phyloP scores from a whole-genome alignment of 768 basidiomycete species.

The Tricholomella constricta region DNA sequence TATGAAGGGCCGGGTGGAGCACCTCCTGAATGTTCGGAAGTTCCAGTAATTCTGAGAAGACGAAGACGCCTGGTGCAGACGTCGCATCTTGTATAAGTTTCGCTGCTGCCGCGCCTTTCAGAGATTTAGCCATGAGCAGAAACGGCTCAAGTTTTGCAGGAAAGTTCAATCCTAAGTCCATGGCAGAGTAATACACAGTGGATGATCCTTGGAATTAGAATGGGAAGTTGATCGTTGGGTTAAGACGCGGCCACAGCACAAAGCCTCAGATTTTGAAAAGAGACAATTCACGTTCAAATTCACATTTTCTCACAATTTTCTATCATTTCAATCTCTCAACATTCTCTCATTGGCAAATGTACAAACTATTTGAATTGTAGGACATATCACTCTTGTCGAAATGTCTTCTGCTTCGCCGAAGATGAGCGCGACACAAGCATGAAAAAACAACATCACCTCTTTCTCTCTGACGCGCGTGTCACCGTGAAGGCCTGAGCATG shows the following conservation, averaged over 20 bases:
- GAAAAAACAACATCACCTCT: too few species aligned
- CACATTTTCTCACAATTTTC: background rate
- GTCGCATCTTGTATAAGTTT: slow-evolving; percentile 87
- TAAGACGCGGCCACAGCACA: background rate
- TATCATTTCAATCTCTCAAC: background rate
- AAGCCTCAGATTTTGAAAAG: background rate
- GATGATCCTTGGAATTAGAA: background rate
- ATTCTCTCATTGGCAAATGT: too few species aligned
- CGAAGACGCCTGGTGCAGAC: slow-evolving; percentile 86
- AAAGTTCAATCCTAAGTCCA: slow-evolving; percentile 68
- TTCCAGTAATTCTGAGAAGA: slow-evolving; percentile 88
- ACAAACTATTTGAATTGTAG: too few species aligned
- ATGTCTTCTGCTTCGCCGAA: too few species aligned
- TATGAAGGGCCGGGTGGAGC: slow-evolving; percentile 19
- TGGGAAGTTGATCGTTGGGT: background rate
- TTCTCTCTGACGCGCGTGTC: too few species aligned
- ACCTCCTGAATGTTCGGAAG: slow-evolving; percentile 86
- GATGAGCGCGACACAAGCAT: too few species aligned
- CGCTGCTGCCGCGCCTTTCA: slow-evolving; percentile 90
- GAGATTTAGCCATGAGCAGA: slow-evolving; percentile 87
- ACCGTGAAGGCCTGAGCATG: too few species aligned
- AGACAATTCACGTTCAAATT: background rate
- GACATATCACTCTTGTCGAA: too few species aligned
- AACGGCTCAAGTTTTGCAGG: slow-evolving; percentile 83
- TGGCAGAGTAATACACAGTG: slow-evolving; percentile 22